Conservation (phyloP, 1,284 basidiomycete species). For the Tylopilus microsporus region DNA sequence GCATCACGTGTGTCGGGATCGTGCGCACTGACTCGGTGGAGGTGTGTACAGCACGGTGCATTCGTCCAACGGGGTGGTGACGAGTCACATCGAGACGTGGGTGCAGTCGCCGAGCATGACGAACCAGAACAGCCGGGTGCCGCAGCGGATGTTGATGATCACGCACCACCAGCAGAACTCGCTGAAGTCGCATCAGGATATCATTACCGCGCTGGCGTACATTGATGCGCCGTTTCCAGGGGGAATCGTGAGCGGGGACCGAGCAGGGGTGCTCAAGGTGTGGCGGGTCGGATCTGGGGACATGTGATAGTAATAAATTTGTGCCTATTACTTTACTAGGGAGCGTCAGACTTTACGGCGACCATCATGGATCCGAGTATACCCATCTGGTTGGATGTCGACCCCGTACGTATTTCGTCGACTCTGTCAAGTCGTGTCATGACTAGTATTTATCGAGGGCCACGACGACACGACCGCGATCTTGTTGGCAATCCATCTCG, state of each 20-base stretch:
- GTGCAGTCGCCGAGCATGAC: slow-evolving; percentile 39
- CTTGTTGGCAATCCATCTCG: slow-evolving; percentile 62
- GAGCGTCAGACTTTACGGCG: too few relatives aligned
- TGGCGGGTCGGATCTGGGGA: slow-evolving; percentile 65
- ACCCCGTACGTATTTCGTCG: slow-evolving; percentile 40
- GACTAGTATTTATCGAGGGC: slow-evolving; percentile 44
- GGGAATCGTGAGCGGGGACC: slow-evolving; percentile 82
- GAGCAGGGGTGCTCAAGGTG: slow-evolving; percentile 75
- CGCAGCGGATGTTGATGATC: slow-evolving; percentile 72
- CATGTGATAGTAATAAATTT: too few relatives aligned
- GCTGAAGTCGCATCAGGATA: slow-evolving; percentile 76
- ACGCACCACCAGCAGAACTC: slow-evolving; percentile 75
- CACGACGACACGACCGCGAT: slow-evolving; percentile 84
- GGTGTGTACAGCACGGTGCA: slow-evolving; percentile 25
- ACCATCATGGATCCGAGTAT: background rate
- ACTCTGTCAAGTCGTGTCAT: background rate
- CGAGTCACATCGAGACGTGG: slow-evolving; percentile 64
- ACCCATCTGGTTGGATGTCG: slow-evolving; percentile 52
- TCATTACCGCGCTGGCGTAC: slow-evolving; percentile 73
- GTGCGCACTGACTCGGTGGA: background rate
- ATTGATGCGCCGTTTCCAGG: slow-evolving; percentile 85
- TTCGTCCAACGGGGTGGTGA: slow-evolving; percentile 38
- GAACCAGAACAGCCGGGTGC: slow-evolving; percentile 58
- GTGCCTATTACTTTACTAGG: too few relatives aligned
- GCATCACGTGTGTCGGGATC: background rate